Evolutionary conservation across 1,139 yeast genomes (phyloP).

Genomic region (Taiozyma onychis): DNA sequence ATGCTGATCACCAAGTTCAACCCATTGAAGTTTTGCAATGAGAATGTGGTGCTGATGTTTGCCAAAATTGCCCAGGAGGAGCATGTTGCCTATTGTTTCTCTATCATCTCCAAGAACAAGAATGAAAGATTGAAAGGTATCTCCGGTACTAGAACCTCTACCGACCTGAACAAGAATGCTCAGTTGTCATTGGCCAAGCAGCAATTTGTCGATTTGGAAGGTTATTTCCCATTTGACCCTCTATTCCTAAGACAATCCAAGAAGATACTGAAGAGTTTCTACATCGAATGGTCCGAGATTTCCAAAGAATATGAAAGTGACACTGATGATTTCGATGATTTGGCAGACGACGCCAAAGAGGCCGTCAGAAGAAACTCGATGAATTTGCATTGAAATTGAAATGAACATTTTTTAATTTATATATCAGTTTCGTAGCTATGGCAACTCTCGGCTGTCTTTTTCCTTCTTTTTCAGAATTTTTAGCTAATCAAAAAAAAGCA

Average conservation of each 20-base stretch:
- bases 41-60: conserved; percentile 88
- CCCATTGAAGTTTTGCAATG: conserved; percentile 90
- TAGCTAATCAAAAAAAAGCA: background rate
- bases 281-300: conserved; percentile 80
- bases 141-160: conserved; percentile 22
- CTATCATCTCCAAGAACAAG: conserved; percentile 87
- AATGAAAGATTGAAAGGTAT: conserved; percentile 36
- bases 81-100: conserved; percentile 88
- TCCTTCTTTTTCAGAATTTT: no score
- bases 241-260: conserved; percentile 63
- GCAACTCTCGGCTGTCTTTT: background rate
- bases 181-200: conserved; percentile 45
- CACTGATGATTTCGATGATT: conserved; percentile 28
- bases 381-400: conserved; percentile 4
- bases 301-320: conserved; percentile 59
- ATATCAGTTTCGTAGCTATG: background rate
- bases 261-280: conserved; percentile 45
- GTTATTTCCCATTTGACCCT: conserved; percentile 96
- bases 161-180: conserved; percentile 22
- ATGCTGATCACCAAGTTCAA: conserved; percentile 84
- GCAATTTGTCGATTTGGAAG: conserved; percentile 83
- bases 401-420: background rate
- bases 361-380: conserved; percentile 29
- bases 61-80: conserved; percentile 89
- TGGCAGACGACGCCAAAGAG: conserved; percentile 30